phyloP scores from a whole-genome alignment of 169 alveolate species.

The Plasmodium ovale region DNA sequence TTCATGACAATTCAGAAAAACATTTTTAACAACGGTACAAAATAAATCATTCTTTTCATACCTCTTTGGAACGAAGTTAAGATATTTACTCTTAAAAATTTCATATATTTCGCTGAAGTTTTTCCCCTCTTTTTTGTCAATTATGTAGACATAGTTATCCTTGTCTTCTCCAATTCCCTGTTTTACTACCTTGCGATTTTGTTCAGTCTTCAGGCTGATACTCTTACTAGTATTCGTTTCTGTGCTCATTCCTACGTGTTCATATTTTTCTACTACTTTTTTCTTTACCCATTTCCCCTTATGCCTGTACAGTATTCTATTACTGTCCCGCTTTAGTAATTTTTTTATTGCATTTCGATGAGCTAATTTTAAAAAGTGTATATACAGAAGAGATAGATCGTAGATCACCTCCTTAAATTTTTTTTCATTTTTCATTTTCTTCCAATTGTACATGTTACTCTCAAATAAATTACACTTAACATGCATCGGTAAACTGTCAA shows the following conservation, averaged over 20 bases:
- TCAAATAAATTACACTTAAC: conserved; percentile 17
- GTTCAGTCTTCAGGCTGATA: not conserved
- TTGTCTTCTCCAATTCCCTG: not conserved
- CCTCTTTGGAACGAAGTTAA: conserved; percentile 59
- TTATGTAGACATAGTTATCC: conserved; percentile 29
- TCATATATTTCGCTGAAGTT: conserved; percentile 42
- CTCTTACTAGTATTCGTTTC: not conserved
- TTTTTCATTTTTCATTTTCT: conserved; percentile 28
- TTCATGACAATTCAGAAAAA: conserved; percentile 53
- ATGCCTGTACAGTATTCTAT: conserved; percentile 26
- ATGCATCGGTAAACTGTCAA: conserved; percentile 74
- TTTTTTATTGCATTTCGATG: conserved; percentile 68
- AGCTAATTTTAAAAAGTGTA: conserved; percentile 55
- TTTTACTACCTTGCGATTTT: not conserved
- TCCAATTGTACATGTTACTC: conserved; percentile 3
- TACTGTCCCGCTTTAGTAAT: conserved; percentile 39
- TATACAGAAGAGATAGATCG: conserved; percentile 42
- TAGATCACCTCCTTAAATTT: conserved; percentile 4
- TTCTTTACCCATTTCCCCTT: conserved; percentile 65
- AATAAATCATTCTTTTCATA: conserved; percentile 61
- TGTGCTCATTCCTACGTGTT: not conserved
- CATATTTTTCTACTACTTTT: conserved; percentile 1
- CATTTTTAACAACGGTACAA: conserved; percentile 40
- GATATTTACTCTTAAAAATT: conserved; percentile 69
- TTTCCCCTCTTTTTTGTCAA: conserved; percentile 53